Evolutionary conservation across 2,329 filamentous ascomycete genomes (phyloP), one percentile per base, ranked within the genome.

Genomic region (Simplicillium sp.): DNA sequence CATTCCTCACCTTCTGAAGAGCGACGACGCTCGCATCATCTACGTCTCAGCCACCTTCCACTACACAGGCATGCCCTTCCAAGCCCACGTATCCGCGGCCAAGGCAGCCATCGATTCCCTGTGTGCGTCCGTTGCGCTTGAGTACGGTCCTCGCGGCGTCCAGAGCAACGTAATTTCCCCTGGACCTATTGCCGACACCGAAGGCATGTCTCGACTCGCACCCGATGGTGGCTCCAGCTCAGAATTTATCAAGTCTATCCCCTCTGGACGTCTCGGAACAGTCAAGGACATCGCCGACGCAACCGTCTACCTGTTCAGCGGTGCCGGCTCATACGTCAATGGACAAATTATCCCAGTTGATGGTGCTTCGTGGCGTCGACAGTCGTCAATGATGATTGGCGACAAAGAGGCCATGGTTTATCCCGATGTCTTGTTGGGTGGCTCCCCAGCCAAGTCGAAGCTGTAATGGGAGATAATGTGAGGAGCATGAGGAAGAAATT

Each of bases 31-130:
- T 9, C 80, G 89, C 43, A 88, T 97, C 55, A 77, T 96, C 54
- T 94, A 89, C 60, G 76, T 97, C 46, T 92, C 84, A 35, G 90
- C 89, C 4, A 89, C 87, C 2, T 83, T 97, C 53, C 90, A 97
- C 66, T 96, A 90, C 66, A 83, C 84, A 1, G 88, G 87, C 31
- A 78, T 82, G 61, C 83, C 88, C 0, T 69, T 95, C 50, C 92
- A 97, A 61, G 77, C 84, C 2, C 90, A 97, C 62, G 89, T 90
- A n/a, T 73, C 82, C 3, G 88, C 88, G 2, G 90, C 92, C 43
- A 98, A 98, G 65, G 85, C 90, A 0, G 86, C 83, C 13, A 80
- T 98, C 11, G 90, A 98, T 62, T 82, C 87, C 2, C 75, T 98
- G 54, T 82, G 85, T 44, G 75, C 80, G 40, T 83, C 79, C 5